phyloP scores from a whole-genome alignment of 2,329 filamentous ascomycete genomes.

The Aspergillus sp. region DNA sequence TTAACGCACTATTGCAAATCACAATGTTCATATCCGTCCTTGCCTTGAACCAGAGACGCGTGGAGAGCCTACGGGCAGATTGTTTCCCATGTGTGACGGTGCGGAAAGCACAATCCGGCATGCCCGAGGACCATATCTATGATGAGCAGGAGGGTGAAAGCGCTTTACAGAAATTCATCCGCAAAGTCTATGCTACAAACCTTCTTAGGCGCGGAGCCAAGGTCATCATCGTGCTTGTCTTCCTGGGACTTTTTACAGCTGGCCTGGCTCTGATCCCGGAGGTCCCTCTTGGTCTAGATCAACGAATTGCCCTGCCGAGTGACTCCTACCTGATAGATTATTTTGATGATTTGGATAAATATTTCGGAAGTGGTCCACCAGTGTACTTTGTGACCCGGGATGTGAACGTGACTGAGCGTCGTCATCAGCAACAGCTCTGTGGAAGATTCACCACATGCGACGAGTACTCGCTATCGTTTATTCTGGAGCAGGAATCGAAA shows the following conservation, averaged over 20 bases:
- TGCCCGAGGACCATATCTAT: constrained; percentile 64
- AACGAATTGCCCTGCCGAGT: constrained; percentile 88
- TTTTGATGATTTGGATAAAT: constrained; percentile 92
- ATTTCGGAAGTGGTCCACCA: constrained; percentile 86
- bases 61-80: constrained; percentile 84
- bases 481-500: constrained; percentile 92
- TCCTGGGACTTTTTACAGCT: constrained; percentile 83
- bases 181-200: constrained; percentile 79
- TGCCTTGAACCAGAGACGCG: constrained; percentile 83
- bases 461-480: constrained; percentile 76
- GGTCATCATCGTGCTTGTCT: constrained; percentile 70
- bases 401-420: constrained; percentile 72
- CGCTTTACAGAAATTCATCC: constrained; percentile 79
- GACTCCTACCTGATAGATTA: constrained; percentile 94
- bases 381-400: constrained; percentile 92
- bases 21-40: constrained; percentile 96
- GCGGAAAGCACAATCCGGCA: constrained; percentile 65
- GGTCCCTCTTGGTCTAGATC: constrained; percentile 84
- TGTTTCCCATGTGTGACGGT: constrained; percentile 88
- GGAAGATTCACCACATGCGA: constrained; percentile 89
- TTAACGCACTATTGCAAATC: constrained; percentile 94
- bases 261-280: constrained; percentile 80
- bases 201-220: constrained; percentile 80
- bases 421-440: constrained; percentile 81
- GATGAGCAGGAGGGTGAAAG: constrained; percentile 78